These are phyloP conservation scores for Blastobotrys aristatus DNA, from an alignment of 1,139 yeast genomes.

Conservation along the genomic window DNA sequence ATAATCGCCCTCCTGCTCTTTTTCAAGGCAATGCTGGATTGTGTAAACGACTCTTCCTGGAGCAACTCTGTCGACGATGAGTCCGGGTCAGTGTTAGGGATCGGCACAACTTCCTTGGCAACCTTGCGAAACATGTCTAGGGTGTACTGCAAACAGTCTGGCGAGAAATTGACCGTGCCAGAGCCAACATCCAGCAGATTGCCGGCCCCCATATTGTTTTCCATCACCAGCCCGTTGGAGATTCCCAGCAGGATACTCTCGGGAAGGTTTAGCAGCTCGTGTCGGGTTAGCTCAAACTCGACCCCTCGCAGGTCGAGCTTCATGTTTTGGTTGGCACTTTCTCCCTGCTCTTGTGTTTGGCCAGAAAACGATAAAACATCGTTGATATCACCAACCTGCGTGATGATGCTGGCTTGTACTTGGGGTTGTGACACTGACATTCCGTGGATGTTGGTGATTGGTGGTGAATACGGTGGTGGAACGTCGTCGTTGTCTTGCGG, in stretches of 20 bases:
- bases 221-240: constrained; percentile 68
- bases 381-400: constrained; percentile 30
- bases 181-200: constrained; percentile 12
- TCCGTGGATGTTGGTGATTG: constrained; percentile 21
- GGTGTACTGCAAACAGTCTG: constrained; percentile 79
- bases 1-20: constrained; percentile 80
- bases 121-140: constrained; percentile 57
- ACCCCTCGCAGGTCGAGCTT: constrained; percentile 62
- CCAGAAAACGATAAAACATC: constrained; percentile 1
- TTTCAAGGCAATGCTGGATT: constrained; percentile 36
- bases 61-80: constrained; percentile 2
- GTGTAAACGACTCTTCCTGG: constrained; percentile 47
- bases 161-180: constrained; percentile 59
- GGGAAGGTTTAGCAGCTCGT: constrained; percentile 85
- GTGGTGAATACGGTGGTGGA: constrained; percentile 33
- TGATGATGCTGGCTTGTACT: constrained; percentile 27
- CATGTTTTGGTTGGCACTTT: constrained; percentile 35
- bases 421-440: constrained; percentile 24
- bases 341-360: neutral
- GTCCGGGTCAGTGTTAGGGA: neutral
- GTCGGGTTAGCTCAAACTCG: constrained; percentile 68
- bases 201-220: constrained; percentile 3
- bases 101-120: constrained; percentile 17
- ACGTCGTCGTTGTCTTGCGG: constrained; percentile 10
- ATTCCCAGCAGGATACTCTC: constrained; percentile 82